These are phyloP conservation scores for Zygosaccharomyces gambellarensis DNA, from an alignment of 805 yeast species.

Conservation along the genomic window DNA sequence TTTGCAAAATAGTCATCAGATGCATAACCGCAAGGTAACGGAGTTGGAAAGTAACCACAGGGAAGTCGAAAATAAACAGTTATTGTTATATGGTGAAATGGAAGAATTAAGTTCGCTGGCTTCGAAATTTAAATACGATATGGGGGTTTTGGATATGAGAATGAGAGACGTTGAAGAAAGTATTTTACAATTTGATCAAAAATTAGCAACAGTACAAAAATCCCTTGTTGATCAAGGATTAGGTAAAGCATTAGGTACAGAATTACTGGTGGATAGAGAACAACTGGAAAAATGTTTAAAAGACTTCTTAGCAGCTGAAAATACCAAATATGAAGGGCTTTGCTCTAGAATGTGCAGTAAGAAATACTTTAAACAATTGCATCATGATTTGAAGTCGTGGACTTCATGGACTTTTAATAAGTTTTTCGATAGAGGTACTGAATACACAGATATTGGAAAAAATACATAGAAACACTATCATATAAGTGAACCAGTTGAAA, in stretches of 20 bases:
- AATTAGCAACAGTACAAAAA: slow-evolving; percentile 20
- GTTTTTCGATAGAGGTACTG: slow-evolving; percentile 7
- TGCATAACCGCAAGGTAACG: slow-evolving; percentile 16
- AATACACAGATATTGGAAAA: slow-evolving; percentile 5
- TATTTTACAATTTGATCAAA: slow-evolving; percentile 40
- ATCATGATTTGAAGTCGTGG: slow-evolving; percentile 20
- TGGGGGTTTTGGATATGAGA: slow-evolving; percentile 52
- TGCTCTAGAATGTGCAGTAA: slow-evolving; percentile 14
- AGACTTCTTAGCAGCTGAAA: slow-evolving; percentile 14
- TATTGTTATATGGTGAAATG: slow-evolving; percentile 38
- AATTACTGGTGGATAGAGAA: slow-evolving; percentile 16
- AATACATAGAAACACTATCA: neutral
- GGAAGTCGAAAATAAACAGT: slow-evolving; percentile 26
- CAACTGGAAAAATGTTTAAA: slow-evolving; percentile 20
- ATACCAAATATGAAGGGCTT: slow-evolving; percentile 20
- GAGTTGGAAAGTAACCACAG: slow-evolving; percentile 20
- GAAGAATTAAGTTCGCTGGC: slow-evolving; percentile 51
- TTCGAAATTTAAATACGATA: slow-evolving; percentile 62
- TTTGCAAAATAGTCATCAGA: slow-evolving; percentile 16
- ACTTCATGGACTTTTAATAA: slow-evolving; percentile 15
- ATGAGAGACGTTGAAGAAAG: slow-evolving; percentile 65
- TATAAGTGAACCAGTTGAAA: neutral
- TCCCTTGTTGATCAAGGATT: slow-evolving; percentile 14
- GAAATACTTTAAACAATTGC: slow-evolving; percentile 11
- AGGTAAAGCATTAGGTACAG: slow-evolving; percentile 16